These are phyloP conservation scores for Phytopythium helicoides DNA, from an alignment of 352 stramenopile genomes.

Conservation along the genomic window DNA sequence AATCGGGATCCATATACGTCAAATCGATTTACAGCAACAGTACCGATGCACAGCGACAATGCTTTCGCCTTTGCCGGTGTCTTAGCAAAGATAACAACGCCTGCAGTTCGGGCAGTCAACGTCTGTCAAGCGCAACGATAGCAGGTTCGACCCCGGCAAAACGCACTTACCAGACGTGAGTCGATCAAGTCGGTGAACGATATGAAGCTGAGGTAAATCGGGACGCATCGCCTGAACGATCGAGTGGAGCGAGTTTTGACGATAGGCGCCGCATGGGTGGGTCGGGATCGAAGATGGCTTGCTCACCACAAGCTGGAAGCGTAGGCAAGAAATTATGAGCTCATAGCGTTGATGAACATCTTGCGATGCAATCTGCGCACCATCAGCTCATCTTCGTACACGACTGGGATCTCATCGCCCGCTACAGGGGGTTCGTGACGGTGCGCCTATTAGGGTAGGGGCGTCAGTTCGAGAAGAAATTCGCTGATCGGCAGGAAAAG, in stretches of 20 bases:
- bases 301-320: conserved; percentile 68
- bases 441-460: conserved; percentile 66
- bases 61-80: conserved; percentile 64
- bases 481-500: no score
- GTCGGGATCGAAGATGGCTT: conserved; percentile 94
- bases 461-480: no score
- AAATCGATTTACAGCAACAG: conserved; percentile 2
- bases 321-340: conserved; percentile 1
- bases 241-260: conserved; percentile 92
- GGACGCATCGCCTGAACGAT: conserved; percentile 73
- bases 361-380: conserved; percentile 20
- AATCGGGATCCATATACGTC: no score
- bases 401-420: conserved; percentile 73
- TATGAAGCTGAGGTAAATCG: conserved; percentile 71
- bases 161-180: conserved; percentile 92
- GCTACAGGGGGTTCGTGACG: conserved; percentile 95
- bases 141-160: no score
- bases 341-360: not conserved
- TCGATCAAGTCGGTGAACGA: conserved; percentile 95
- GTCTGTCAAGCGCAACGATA: no score
- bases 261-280: conserved; percentile 94
- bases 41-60: conserved; percentile 74
- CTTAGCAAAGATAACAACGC: conserved; percentile 85
- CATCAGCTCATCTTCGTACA: conserved; percentile 76
- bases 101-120: no score